Evolutionary conservation across 257 asterid species (phyloP), one percentile per base, ranked within the genome.

Genomic region (Rauvolfia tetraphylla): DNA sequence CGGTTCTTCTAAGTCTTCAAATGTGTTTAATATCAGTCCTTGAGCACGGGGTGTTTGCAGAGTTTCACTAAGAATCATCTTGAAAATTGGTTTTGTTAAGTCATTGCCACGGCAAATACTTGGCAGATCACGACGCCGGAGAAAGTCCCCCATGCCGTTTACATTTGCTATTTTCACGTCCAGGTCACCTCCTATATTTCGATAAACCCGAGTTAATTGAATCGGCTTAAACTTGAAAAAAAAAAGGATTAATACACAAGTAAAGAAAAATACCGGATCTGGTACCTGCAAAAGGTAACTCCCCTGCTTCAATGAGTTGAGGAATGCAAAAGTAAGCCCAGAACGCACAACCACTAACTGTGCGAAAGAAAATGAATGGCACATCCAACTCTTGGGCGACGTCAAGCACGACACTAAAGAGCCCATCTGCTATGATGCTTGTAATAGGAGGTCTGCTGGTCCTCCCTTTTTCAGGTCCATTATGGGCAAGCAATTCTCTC

Each of bases 101-200:
- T 87, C 78, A 8, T 33, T 58, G 0, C 80, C 67, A 5, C 88
- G 86, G 73, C 86, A 87, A 46, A 88, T 85, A 36, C 86, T 74
- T 22, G 97, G 96, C 18, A 91, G 86, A 66, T 91, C 96, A 22
- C 93, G 87, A n/a, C 87, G 87, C 56, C 97, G 76, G 44, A 91
- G 89, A 71, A 79, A 83, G 38, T 75, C 67, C 72, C 87, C 91
- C 93, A 88, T 91, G 75, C 96, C 91, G 4, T 92, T 87, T n/a
- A 91, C 88, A 68, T 82, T 85, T 73, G 76, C 82, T 61, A 88
- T 78, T 39, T 76, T 42, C 18, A 27, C 46, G 49, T 91, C 93
- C 89, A 88, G 68, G 67, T 88, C 89, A 63, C 83, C 80, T 75
- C 83, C 93, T 89, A 48, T 71, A 76, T 61, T 63, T 63, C 23